Conservation (phyloP, 1,284 basidiomycete species). For the Cystobasidium pallidum region DNA sequence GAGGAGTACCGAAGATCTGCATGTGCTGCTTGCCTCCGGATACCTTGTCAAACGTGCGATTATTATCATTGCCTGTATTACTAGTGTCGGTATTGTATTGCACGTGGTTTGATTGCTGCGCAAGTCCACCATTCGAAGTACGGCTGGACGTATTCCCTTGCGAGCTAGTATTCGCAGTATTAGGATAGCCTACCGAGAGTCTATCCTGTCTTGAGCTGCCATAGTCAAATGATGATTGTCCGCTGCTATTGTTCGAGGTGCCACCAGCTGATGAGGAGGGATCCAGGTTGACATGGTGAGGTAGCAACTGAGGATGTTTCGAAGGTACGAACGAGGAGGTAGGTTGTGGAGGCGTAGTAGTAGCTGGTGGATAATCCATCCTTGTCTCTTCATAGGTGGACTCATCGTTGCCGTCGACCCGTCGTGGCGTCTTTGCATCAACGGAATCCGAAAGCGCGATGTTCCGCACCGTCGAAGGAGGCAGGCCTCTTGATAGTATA, state of each 20-base stretch:
- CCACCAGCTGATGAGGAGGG: neutral
- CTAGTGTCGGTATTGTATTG: neutral
- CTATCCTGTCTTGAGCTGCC: neutral
- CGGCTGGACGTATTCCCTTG: neutral
- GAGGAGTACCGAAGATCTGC: slow-evolving; percentile 49
- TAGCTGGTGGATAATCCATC: slow-evolving; percentile 8
- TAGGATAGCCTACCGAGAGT: slow-evolving; percentile 4
- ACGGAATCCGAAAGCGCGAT: neutral
- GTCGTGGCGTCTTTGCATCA: slow-evolving; percentile 12
- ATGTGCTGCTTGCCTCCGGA: neutral
- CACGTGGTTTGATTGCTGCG: neutral
- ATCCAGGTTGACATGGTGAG: neutral
- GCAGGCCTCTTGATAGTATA: neutral
- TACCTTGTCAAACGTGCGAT: slow-evolving; percentile 8
- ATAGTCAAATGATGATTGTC: slow-evolving; percentile 17
- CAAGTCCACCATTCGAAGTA: neutral
- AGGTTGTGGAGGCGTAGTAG: neutral
- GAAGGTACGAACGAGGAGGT: neutral
- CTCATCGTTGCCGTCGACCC: neutral
- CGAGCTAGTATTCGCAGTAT: neutral
- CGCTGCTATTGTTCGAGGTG: slow-evolving; percentile 9
- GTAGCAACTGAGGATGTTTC: slow-evolving; percentile 14
- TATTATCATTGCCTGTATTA: neutral
- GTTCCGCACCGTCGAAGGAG: neutral
- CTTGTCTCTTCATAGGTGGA: neutral